Evolutionary conservation across 768 basidiomycete genomes (phyloP).

Genomic region (Amanita exitialis): DNA sequence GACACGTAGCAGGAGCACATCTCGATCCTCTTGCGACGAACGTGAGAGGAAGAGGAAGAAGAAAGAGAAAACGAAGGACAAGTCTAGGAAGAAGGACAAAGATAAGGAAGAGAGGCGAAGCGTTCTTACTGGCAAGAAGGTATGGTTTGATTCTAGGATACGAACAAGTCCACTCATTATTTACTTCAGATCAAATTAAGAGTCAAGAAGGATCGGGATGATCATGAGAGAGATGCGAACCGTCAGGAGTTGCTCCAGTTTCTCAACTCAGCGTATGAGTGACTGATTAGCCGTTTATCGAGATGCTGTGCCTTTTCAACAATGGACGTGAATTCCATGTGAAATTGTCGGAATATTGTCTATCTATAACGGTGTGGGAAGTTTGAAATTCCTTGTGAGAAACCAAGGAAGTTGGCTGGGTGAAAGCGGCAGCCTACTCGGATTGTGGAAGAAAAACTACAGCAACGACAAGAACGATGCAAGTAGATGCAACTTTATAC

Average conservation of each 20-base stretch:
- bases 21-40: constrained; percentile 10
- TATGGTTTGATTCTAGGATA: constrained; percentile 9
- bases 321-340: no score
- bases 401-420: no score
- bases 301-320: no score
- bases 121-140: constrained; percentile 55
- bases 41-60: constrained; percentile 25
- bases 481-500: background rate
- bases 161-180: constrained; percentile 1
- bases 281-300: background rate
- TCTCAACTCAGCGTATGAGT: constrained; percentile 42
- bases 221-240: constrained; percentile 48
- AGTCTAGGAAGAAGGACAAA: constrained; percentile 19
- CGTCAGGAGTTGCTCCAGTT: constrained; percentile 42
- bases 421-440: no score
- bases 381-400: no score
- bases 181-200: constrained; percentile 46
- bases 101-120: constrained; percentile 41
- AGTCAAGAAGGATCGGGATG: constrained; percentile 48
- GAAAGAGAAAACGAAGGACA: constrained; percentile 23
- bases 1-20: constrained; percentile 8
- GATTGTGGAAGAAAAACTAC: background rate
- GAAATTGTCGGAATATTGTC: no score
- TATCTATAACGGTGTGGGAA: no score
- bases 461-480: no score